Evolutionary conservation across 1,284 basidiomycete genomes (phyloP), one percentile per base, ranked within the genome.

Genomic region (Sparassis latifolia): DNA sequence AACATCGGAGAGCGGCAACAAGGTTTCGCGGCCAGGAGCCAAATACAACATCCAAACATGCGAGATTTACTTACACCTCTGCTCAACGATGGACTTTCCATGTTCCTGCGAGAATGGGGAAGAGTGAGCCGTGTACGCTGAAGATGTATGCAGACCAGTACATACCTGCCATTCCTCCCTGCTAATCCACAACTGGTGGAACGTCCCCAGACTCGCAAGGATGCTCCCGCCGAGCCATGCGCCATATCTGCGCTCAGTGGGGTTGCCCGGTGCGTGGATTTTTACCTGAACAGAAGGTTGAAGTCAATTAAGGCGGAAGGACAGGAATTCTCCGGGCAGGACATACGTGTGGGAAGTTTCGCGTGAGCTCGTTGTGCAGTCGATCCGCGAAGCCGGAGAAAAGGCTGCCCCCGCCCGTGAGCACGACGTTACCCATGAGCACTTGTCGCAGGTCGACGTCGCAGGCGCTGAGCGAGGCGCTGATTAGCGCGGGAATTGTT

Each of bases 151-250:
- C 6, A 27, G 1, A 42, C 6, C 28, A 20, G 9, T 1, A 70
- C 80, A 38, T 52, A 87, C 90, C 77, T 89, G 81, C 85, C 90
- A 95, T 64, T 96, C 92, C 66, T 94, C 91, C 63, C 78, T 83
- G 64, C 89, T 92, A 62, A 95, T 91, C 92, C 92, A 95, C 38
- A 95, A 71, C 62, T 97, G 94, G 68, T 98, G 94, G 79, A 97
- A 98, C 10, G 93, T 96, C 31, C 95, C 95, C 62, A 97, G 70
- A 62, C 89, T 93, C 0, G 89, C 92, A 49, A 97, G 75, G 57
- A 97, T 94, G 58, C 89, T 92, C 30, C 94, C 94, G 12, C 94
- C 94, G 5, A 98, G 74, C 95, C 95, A 98, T 12, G 86, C 85
- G 9, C 91, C 87, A 65, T 91, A 96, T 53, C 87, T 80, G 45